These are phyloP conservation scores for Epichloe sylvatica DNA, from an alignment of 2,329 filamentous ascomycete species.

Conservation along the genomic window DNA sequence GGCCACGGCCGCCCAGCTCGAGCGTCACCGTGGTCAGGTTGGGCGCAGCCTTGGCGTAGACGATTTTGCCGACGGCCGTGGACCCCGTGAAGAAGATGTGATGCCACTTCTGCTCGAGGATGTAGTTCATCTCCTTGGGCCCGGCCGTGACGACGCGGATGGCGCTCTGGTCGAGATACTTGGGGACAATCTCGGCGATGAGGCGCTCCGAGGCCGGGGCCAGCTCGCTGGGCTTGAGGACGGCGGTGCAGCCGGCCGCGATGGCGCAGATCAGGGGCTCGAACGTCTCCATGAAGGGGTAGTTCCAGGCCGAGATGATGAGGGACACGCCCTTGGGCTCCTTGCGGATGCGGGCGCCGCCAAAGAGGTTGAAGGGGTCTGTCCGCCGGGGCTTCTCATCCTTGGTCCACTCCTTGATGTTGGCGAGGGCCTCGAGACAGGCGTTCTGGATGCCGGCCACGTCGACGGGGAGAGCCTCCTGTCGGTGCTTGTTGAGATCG, in stretches of 20 bases:
- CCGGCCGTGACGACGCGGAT: slow-evolving; percentile 23
- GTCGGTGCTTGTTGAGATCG: slow-evolving; percentile 21
- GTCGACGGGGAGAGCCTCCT: slow-evolving; percentile 21
- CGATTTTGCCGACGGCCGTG: slow-evolving; percentile 21
- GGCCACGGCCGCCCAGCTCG: slow-evolving; percentile 31
- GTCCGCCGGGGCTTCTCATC: slow-evolving; percentile 18
- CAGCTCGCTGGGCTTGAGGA: slow-evolving; percentile 32
- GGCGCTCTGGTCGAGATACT: slow-evolving; percentile 27
- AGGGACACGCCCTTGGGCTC: slow-evolving; percentile 31
- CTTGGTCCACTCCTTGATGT: slow-evolving; percentile 26
- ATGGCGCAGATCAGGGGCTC: slow-evolving; percentile 29
- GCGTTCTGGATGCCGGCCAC: slow-evolving; percentile 19
- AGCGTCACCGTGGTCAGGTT: slow-evolving; percentile 29
- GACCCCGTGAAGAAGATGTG: slow-evolving; percentile 34
- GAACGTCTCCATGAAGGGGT: slow-evolving; percentile 24
- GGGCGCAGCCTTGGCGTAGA: slow-evolving; percentile 27
- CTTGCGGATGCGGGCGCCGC: slow-evolving; percentile 21
- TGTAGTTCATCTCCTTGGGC: slow-evolving; percentile 20
- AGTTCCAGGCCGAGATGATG: slow-evolving; percentile 34
- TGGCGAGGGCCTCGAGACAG: slow-evolving; percentile 21
- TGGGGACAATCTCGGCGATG: slow-evolving; percentile 23
- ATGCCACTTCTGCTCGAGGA: slow-evolving; percentile 26
- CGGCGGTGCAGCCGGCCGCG: slow-evolving; percentile 25
- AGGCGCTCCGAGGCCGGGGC: slow-evolving; percentile 20
- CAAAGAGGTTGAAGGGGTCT: slow-evolving; percentile 18